Evolutionary conservation across 2,329 filamentous ascomycete genomes (phyloP).

Genomic region (Penicillium thymicola): DNA sequence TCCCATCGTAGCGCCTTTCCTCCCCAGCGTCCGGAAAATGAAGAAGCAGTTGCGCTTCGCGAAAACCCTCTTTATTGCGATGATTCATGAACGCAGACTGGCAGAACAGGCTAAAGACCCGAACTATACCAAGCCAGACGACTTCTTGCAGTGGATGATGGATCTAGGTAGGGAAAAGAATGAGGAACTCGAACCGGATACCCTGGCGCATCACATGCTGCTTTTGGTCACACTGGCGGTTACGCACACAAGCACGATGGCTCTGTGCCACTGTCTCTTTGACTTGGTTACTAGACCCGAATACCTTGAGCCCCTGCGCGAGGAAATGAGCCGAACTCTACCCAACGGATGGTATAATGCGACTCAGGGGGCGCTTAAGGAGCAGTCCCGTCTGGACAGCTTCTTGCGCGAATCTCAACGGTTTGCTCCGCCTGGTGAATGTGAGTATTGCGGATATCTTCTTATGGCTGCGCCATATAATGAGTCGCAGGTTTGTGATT

Average conservation of each 20-base stretch:
- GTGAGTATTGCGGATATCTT: slow-evolving; percentile 10
- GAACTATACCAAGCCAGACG: slow-evolving; percentile 25
- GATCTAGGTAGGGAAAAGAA: slow-evolving; percentile 22
- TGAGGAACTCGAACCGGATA: slow-evolving; percentile 19
- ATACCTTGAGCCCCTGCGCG: slow-evolving; percentile 48
- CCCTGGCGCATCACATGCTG: slow-evolving; percentile 27
- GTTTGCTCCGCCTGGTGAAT: slow-evolving; percentile 27
- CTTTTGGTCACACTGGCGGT: slow-evolving; percentile 27
- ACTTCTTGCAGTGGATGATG: slow-evolving; percentile 36
- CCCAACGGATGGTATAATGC: slow-evolving; percentile 26
- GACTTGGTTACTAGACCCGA: slow-evolving; percentile 52
- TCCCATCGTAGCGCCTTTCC: slow-evolving; percentile 32
- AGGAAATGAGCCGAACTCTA: slow-evolving; percentile 44
- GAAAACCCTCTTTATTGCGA: slow-evolving; percentile 34
- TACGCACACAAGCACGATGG: slow-evolving; percentile 29
- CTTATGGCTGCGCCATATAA: neutral
- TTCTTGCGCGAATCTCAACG: slow-evolving; percentile 32
- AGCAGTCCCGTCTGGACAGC: slow-evolving; percentile 26
- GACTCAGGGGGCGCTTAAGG: slow-evolving; percentile 18
- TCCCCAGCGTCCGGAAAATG: slow-evolving; percentile 36
- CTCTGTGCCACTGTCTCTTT: slow-evolving; percentile 47
- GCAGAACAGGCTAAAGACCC: slow-evolving; percentile 17
- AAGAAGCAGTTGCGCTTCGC: slow-evolving; percentile 29
- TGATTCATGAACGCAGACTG: slow-evolving; percentile 30
- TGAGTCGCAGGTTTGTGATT: neutral